Evolutionary conservation across 306 rosid genomes (phyloP), one percentile per base, ranked within the genome.

Genomic region (Oemleria cerasiformis): DNA sequence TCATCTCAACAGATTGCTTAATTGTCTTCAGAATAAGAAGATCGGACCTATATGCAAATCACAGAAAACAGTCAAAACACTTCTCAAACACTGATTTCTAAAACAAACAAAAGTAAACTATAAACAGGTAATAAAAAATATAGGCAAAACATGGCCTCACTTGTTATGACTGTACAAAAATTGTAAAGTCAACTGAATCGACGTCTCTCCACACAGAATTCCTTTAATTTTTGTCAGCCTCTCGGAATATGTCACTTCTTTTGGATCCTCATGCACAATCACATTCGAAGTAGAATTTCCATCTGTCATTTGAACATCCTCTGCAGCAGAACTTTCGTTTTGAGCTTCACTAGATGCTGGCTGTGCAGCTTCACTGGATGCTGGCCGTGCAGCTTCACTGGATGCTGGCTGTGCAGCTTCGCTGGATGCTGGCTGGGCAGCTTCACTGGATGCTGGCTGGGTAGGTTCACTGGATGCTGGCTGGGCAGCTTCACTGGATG

Each of bases 1-100:
- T 94, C 97, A 94, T 94, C 83, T 94, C 98, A 41, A 94, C 96
- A 15, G 98, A 91, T 86, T 94, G 98, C 90, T 91, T 94, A 67
- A 94, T 88, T 67, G 97, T 89, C 97, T 94, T 94, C 1, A 94
- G 82, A 83, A 94, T 87, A 48, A 94, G 98, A 72, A 94, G 98
- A 81, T 94, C 98, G 1, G 98, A 94, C 79, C 97, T 94, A 77
- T 65, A 63, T 30, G 55, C 70, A 82, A 78, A 68, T 71, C 63
- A 73, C 43, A 80, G 42, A 25, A 75, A 79, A 68, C n/a, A 67
- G 70, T 41, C 21, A 67, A 58, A 51, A 72, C 65, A 86, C 78
- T 50, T 58, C 65, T 55, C 64, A 44, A 53, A 45, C 51, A 70
- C 42, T 65, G 44, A 14, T 49, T 54, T 62, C 63, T 50, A 47